Conservation (phyloP, 2,329 filamentous ascomycete genomes). For the Didymella pinodella region DNA sequence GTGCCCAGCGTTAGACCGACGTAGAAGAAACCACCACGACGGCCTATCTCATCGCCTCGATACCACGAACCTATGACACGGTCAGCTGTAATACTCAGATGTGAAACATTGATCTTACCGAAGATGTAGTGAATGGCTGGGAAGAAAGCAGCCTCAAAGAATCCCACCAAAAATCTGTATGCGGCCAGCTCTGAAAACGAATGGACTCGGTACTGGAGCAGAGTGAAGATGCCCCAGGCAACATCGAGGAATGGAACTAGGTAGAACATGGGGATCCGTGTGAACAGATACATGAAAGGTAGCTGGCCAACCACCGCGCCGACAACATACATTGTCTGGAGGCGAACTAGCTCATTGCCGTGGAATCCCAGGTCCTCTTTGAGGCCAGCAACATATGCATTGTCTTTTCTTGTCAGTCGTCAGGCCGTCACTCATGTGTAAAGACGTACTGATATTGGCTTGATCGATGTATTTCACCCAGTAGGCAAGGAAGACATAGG, state of each 20-base stretch:
- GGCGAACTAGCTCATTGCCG: slow-evolving; percentile 56
- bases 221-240: slow-evolving; percentile 64
- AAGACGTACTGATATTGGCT: background rate
- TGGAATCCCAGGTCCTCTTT: background rate
- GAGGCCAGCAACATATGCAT: background rate
- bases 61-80: slow-evolving; percentile 57
- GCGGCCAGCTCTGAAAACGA: slow-evolving; percentile 61
- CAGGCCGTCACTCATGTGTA: background rate
- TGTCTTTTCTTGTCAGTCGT: background rate
- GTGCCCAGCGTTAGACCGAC: slow-evolving; percentile 61
- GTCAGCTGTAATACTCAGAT: slow-evolving; percentile 5
- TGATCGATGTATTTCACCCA: background rate
- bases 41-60: slow-evolving; percentile 52
- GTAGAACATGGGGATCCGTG: slow-evolving; percentile 56
- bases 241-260: slow-evolving; percentile 62
- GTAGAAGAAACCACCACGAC: slow-evolving; percentile 63
- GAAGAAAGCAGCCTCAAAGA: slow-evolving; percentile 60
- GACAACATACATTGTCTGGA: slow-evolving; percentile 62
- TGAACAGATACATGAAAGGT: slow-evolving; percentile 62
- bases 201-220: slow-evolving; percentile 62
- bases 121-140: slow-evolving; percentile 45
- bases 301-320: slow-evolving; percentile 62
- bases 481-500: slow-evolving; percentile 47
- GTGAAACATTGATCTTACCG: background rate
- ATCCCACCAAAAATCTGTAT: slow-evolving; percentile 63